A percentile compares a stretch with the other conserved stretches of the same genome.
Evolutionary conservation across 2,329 filamentous ascomycete genomes (phyloP).

Genomic region (Colletotrichum sp.): DNA sequence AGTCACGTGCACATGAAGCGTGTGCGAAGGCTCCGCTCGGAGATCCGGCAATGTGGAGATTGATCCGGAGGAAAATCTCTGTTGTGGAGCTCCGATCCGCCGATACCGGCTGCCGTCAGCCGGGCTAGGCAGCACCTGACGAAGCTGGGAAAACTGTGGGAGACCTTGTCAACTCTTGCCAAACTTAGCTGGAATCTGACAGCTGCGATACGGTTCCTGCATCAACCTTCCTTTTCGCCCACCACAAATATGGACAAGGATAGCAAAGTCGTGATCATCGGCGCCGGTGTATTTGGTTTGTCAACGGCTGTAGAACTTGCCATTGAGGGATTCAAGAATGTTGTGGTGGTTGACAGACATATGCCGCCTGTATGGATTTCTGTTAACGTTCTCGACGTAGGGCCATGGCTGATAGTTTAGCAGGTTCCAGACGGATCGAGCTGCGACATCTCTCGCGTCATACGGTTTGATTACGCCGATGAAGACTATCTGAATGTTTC

Average conservation of each 20-base stretch:
- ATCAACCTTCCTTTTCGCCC: neutral
- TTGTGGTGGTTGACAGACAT: constrained; percentile 39
- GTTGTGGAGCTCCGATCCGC: neutral
- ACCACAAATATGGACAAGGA: neutral
- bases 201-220: neutral
- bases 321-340: constrained; percentile 29
- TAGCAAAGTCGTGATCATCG: constrained; percentile 28
- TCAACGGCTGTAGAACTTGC: constrained; percentile 30
- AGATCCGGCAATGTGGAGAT: neutral
- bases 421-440: constrained; percentile 37
- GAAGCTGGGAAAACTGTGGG: neutral
- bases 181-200: neutral
- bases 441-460: constrained; percentile 43
- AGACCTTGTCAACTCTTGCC: neutral
- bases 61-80: neutral
- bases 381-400: neutral
- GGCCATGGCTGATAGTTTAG: neutral
- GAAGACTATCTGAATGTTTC: constrained; percentile 63
- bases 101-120: neutral
- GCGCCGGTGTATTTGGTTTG: constrained; percentile 34
- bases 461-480: constrained; percentile 66
- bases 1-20: neutral
- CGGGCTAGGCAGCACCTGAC: neutral
- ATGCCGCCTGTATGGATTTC: constrained; percentile 30
- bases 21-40: neutral